These are phyloP conservation scores for Blastomyces gilchristii DNA, from an alignment of 2,329 filamentous ascomycete genomes.

Conservation along the genomic window DNA sequence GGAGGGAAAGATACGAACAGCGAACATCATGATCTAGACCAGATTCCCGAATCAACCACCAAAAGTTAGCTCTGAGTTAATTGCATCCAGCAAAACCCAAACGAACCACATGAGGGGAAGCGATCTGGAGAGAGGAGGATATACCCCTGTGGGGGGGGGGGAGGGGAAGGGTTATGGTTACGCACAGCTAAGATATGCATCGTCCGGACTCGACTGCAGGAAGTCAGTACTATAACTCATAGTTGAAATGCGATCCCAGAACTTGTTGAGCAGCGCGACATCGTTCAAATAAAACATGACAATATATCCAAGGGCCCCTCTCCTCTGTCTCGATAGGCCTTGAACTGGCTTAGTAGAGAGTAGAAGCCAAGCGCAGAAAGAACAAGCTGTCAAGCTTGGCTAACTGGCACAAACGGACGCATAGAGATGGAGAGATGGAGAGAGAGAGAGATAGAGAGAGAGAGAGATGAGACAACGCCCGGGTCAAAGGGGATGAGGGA, in stretches of 20 bases:
- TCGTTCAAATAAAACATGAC: background rate
- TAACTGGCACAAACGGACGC: background rate
- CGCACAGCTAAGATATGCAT: slow-evolving; percentile 62
- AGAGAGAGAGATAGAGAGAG: background rate
- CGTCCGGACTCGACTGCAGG: slow-evolving; percentile 47
- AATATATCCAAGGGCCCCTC: background rate
- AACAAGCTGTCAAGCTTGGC: background rate
- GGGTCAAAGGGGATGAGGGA: background rate
- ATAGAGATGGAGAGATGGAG: too few species aligned
- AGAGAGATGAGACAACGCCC: background rate
- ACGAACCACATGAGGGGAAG: background rate
- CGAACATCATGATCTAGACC: slow-evolving; percentile 54
- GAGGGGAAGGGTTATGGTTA: slow-evolving; percentile 16
- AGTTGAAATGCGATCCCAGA: slow-evolving; percentile 8
- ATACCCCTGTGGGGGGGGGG: background rate
- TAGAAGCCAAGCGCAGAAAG: background rate
- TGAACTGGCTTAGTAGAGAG: background rate
- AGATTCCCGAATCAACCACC: background rate
- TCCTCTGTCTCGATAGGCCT: background rate
- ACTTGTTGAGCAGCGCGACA: slow-evolving; percentile 14
- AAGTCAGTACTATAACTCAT: slow-evolving; percentile 16
- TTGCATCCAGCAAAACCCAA: background rate
- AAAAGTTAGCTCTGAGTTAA: slow-evolving; percentile 17
- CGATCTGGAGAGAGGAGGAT: background rate
- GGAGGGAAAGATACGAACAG: slow-evolving; percentile 38